These are phyloP conservation scores for Apiospora kogelbergensis DNA, from an alignment of 2,329 filamentous ascomycete genomes.

Conservation along the genomic window DNA sequence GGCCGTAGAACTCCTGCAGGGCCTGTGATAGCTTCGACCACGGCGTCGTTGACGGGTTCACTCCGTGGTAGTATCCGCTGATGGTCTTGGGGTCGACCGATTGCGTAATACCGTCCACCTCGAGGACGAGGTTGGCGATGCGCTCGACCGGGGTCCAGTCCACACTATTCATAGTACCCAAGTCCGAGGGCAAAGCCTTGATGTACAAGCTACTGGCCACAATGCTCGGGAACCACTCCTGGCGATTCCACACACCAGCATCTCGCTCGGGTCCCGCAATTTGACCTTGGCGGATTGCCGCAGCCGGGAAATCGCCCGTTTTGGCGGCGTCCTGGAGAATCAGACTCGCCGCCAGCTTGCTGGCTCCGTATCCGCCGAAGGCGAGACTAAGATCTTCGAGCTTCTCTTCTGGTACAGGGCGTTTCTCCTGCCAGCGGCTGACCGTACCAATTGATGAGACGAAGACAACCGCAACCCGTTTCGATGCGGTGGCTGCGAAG, in stretches of 20 bases:
- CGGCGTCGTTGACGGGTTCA: slow-evolving; percentile 13
- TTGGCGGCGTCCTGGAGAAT: slow-evolving; percentile 36
- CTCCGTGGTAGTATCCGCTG: slow-evolving; percentile 15
- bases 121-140: slow-evolving; percentile 14
- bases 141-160: slow-evolving; percentile 41
- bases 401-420: slow-evolving; percentile 33
- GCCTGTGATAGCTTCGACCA: slow-evolving; percentile 11
- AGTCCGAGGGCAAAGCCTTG: slow-evolving; percentile 40
- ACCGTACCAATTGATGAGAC: slow-evolving; percentile 39
- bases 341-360: slow-evolving; percentile 37
- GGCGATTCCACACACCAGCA: slow-evolving; percentile 48
- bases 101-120: slow-evolving; percentile 13
- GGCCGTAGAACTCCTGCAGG: slow-evolving; percentile 14
- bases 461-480: slow-evolving; percentile 37
- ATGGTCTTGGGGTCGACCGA: neutral
- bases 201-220: slow-evolving; percentile 45
- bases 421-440: slow-evolving; percentile 25
- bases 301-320: slow-evolving; percentile 31
- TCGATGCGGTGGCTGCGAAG: slow-evolving; percentile 33
- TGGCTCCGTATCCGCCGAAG: slow-evolving; percentile 37
- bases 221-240: slow-evolving; percentile 53
- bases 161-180: slow-evolving; percentile 40
- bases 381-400: slow-evolving; percentile 29
- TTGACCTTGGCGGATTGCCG: slow-evolving; percentile 42
- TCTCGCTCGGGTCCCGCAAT: slow-evolving; percentile 37